phyloP scores from a whole-genome alignment of 768 basidiomycete genomes.

The Boletus rufocinnamomeus region DNA sequence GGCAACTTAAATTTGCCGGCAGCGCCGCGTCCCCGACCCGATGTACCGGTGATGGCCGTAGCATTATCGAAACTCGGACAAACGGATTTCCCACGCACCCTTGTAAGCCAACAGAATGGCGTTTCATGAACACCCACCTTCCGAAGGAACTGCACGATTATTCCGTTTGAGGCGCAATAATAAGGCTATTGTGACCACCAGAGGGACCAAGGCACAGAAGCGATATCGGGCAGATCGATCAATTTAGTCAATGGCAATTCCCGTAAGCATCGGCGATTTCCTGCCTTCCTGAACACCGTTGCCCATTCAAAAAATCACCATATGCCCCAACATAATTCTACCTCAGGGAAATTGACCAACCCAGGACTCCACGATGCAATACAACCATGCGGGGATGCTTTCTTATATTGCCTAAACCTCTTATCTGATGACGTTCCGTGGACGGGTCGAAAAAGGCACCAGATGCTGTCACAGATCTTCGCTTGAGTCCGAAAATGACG shows the following conservation, averaged over 20 bases:
- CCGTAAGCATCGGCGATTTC: constrained; percentile 14
- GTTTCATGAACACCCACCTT: constrained; percentile 4
- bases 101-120: constrained; percentile 3
- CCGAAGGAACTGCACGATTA: constrained; percentile 2
- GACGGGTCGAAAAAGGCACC: constrained; percentile 19
- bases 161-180: constrained; percentile 1
- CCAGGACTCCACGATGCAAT: constrained; percentile 16
- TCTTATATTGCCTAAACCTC: constrained; percentile 5
- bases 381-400: constrained; percentile 27
- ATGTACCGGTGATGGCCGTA: not conserved
- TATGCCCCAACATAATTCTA: not conserved
- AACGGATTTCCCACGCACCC: constrained; percentile 1
- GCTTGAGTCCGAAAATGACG: constrained; percentile 11
- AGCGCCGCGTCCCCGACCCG: not conserved
- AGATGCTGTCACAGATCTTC: constrained; percentile 6
- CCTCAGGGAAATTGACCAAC: not conserved
- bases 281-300: constrained; percentile 2
- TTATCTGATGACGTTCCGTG: constrained; percentile 13
- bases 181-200: not conserved
- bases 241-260: constrained; percentile 14
- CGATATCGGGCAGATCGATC: constrained; percentile 2
- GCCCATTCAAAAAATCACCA: constrained; percentile 7
- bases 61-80: not conserved
- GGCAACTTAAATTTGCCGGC: too few species aligned
- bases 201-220: constrained; percentile 3